Evolutionary conservation across 2,329 filamentous ascomycete genomes (phyloP), one percentile per base, ranked within the genome.

Genomic region (Neurospora sp.): DNA sequence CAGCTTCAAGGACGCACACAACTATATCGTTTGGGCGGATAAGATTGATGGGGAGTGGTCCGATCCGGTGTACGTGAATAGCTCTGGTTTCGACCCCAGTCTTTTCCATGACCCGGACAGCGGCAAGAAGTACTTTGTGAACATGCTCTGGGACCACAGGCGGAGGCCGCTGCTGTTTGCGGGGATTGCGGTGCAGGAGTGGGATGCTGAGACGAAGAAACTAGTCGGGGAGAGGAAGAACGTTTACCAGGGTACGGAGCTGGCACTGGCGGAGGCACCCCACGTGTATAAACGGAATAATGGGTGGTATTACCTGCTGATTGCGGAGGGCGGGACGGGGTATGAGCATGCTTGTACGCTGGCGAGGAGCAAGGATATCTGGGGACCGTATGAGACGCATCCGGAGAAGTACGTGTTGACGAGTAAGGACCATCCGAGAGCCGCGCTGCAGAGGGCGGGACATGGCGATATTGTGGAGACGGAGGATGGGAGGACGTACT

Each of bases 1-100:
- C 13, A 86, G 84, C 2, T 89, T 89, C 82, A 89, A 88, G 76
- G 87, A 89, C 74, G 83, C 86, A 0, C 87, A 85, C 73, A 90
- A 89, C 74, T 90, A 89, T 75, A 89, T 90, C 70, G 84, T 90
- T 68, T 84, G 76, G 40, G 82, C 85, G 0, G 79, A 82, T 0
- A 73, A 79, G 5, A 86, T 89, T 68, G 82, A 85, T 43, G 88
- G 87, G 0, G 87, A 87, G 0, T 90, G 88, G 88, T 87, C 86
- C 0, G 87, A 90, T 67, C 87, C 87, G 0, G 76, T 86, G 7
- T 87, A 86, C 74, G 81, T 83, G 75, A 89, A 89, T 75, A 86
- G 85, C 0, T 89, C 86, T 0, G 87, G 87, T 1, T 90, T 90
- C 73, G 88, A 90, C 74, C 87, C 88, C 0, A 86, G 84, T 1